Conservation (phyloP, 306 rosid genomes). For the Lathyrus oleraceus region DNA sequence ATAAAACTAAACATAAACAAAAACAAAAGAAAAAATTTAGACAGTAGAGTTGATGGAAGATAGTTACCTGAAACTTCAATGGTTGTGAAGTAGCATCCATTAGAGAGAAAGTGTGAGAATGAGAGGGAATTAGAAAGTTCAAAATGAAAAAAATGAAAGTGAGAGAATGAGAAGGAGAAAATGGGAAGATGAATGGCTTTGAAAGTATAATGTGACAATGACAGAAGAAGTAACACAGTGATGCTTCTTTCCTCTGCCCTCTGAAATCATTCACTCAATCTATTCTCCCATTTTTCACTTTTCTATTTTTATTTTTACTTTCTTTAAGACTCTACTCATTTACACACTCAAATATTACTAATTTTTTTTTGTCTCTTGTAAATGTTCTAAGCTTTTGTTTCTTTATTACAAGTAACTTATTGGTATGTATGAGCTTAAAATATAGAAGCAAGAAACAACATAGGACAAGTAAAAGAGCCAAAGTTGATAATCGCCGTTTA, state of each 20-base stretch:
- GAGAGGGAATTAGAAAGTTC: conserved; percentile 34
- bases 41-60: not conserved
- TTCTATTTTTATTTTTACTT: not conserved
- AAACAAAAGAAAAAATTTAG: not conserved
- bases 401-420: conserved; percentile 16
- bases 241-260: conserved; percentile 30
- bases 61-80: conserved; percentile 55
- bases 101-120: conserved; percentile 22
- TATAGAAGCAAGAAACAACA: conserved; percentile 30
- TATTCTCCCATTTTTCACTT: conserved; percentile 25
- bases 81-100: conserved; percentile 57
- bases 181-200: not conserved
- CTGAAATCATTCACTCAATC: conserved; percentile 29
- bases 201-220: conserved; percentile 54
- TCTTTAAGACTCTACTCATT: not conserved
- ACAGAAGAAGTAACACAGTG: conserved; percentile 40
- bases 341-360: not conserved
- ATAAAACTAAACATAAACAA: not conserved
- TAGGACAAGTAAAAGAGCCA: conserved; percentile 49
- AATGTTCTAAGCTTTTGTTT: conserved; percentile 46
- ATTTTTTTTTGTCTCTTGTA: conserved; percentile 35
- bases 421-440: not conserved
- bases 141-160: conserved; percentile 25
- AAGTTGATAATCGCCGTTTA: not conserved
- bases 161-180: conserved; percentile 1